These are phyloP conservation scores for Diaporthe eres DNA, from an alignment of 2,329 filamentous ascomycete species.

Conservation along the genomic window DNA sequence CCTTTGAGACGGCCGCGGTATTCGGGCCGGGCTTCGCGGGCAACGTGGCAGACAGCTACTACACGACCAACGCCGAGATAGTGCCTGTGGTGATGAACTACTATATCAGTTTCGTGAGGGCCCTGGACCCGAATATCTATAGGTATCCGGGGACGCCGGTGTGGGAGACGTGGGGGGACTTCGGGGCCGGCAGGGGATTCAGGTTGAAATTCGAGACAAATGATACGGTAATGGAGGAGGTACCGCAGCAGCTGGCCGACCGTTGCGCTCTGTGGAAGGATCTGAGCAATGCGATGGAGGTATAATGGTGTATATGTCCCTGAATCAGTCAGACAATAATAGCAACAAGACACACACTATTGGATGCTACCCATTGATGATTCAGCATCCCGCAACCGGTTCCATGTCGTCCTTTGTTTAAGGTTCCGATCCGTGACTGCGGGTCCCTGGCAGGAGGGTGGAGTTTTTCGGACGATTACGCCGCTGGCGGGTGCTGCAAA, in stretches of 20 bases:
- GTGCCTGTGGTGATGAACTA: slow-evolving; percentile 65
- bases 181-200: slow-evolving; percentile 44
- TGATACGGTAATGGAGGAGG: slow-evolving; percentile 57
- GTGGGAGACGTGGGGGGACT: slow-evolving; percentile 57
- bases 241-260: slow-evolving; percentile 50
- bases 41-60: slow-evolving; percentile 54
- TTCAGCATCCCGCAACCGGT: neutral
- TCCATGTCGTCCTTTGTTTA: slow-evolving; percentile 11
- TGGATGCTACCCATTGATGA: neutral
- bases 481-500: slow-evolving; percentile 11
- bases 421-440: slow-evolving; percentile 26
- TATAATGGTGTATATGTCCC: slow-evolving; percentile 43
- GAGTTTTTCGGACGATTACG: slow-evolving; percentile 8
- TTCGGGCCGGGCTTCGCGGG: slow-evolving; percentile 59
- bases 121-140: slow-evolving; percentile 59
- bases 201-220: slow-evolving; percentile 58
- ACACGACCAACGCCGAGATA: slow-evolving; percentile 59
- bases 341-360: neutral
- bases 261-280: slow-evolving; percentile 59
- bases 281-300: slow-evolving; percentile 52
- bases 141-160: slow-evolving; percentile 52
- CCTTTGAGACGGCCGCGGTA: slow-evolving; percentile 62
- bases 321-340: slow-evolving; percentile 23
- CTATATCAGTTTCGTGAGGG: slow-evolving; percentile 64
- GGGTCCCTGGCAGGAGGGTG: slow-evolving; percentile 11